These are phyloP conservation scores for Hysterangium stoloniferum DNA, from an alignment of 768 basidiomycete genomes.

Conservation along the genomic window DNA sequence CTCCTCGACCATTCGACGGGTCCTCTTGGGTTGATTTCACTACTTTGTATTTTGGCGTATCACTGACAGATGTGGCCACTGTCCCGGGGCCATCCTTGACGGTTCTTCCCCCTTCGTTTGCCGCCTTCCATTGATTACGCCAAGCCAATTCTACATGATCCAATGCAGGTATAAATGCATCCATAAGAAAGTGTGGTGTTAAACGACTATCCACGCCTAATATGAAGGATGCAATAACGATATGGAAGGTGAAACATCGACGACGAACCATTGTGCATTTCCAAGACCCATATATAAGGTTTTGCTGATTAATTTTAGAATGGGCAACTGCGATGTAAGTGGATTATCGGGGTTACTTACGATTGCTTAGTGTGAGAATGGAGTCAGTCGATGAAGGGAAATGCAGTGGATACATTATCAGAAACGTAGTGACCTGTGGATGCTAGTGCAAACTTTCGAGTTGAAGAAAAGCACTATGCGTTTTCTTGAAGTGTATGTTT, in stretches of 20 bases:
- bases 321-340: too few relatives aligned
- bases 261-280: conserved; percentile 16
- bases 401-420: too few relatives aligned
- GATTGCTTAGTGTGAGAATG: not conserved
- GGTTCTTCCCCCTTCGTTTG: conserved; percentile 7
- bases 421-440: too few relatives aligned
- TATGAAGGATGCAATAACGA: not conserved
- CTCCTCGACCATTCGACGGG: conserved; percentile 7
- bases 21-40: not conserved
- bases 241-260: not conserved
- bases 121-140: conserved; percentile 6
- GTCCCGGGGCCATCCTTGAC: not conserved
- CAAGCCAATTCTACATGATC: conserved; percentile 15
- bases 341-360: not conserved
- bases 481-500: too few relatives aligned
- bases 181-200: conserved; percentile 5
- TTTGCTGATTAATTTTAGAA: not conserved
- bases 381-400: not conserved
- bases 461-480: too few relatives aligned
- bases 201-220: conserved; percentile 13
- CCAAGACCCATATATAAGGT: conserved; percentile 12
- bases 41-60: not conserved
- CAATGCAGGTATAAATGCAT: conserved; percentile 14
- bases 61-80: too few relatives aligned
- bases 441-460: too few relatives aligned